Evolutionary conservation across 2,329 filamentous ascomycete species (phyloP).

Genomic region (Paracorniculantispora psalliotae): DNA sequence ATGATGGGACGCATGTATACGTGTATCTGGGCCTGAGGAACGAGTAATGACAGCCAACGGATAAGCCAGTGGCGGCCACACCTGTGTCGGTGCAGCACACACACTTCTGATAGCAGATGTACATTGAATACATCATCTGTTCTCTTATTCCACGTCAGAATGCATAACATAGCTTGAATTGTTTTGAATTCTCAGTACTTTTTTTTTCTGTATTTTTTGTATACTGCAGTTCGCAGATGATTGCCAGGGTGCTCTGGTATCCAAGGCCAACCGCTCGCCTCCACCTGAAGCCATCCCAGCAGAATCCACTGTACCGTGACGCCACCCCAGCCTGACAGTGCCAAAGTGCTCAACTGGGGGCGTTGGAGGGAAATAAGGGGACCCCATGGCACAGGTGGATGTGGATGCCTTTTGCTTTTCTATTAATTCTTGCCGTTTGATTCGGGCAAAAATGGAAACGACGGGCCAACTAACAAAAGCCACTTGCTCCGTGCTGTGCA

Average conservation of each 20-base stretch:
- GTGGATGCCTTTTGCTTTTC: neutral
- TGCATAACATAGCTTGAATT: too few relatives aligned
- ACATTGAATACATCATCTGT: neutral
- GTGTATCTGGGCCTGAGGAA: too few relatives aligned
- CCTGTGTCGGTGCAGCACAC: neutral
- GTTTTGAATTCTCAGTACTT: too few relatives aligned
- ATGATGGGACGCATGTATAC: too few relatives aligned
- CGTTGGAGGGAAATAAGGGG: neutral
- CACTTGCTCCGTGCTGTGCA: neutral
- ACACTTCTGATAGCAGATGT: neutral
- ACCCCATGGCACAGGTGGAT: neutral
- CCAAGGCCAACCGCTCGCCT: neutral
- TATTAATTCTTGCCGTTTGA: neutral
- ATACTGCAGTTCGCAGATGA: neutral
- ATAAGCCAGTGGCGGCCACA: conserved; percentile 4
- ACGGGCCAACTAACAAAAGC: conserved; percentile 1
- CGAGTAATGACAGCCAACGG: conserved; percentile 4
- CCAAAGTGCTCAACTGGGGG: too few relatives aligned
- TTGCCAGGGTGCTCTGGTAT: neutral
- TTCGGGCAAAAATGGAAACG: neutral
- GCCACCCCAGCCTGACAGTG: too few relatives aligned
- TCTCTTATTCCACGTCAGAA: neutral
- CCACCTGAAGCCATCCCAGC: neutral
- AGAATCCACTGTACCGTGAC: too few relatives aligned
- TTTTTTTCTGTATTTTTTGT: too few relatives aligned